These are phyloP conservation scores for Aspergillus sp. DNA, from an alignment of 2,329 filamentous ascomycete genomes.

Conservation along the genomic window DNA sequence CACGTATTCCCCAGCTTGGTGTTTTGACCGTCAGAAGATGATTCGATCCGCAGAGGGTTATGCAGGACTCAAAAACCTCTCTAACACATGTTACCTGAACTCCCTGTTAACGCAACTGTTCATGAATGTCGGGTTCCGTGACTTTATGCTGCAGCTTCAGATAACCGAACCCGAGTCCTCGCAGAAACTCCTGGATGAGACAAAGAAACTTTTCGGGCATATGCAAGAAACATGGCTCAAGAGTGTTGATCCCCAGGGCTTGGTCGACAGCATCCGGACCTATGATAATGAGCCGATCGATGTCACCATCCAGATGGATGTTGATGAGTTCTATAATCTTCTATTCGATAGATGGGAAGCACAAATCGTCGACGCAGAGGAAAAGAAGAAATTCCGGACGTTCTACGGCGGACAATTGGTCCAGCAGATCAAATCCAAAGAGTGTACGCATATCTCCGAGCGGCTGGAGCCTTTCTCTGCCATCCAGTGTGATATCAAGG, in stretches of 20 bases:
- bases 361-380: constrained; percentile 61
- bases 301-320: constrained; percentile 89
- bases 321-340: constrained; percentile 94
- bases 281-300: constrained; percentile 80
- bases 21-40: constrained; percentile 59
- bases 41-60: constrained; percentile 75
- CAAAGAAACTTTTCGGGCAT: constrained; percentile 72
- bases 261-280: constrained; percentile 70
- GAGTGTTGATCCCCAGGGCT: constrained; percentile 63
- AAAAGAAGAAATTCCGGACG: constrained; percentile 65
- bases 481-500: constrained; percentile 93
- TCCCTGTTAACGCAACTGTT: constrained; percentile 90
- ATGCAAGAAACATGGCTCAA: constrained; percentile 78
- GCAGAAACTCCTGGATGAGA: constrained; percentile 66
- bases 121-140: constrained; percentile 85
- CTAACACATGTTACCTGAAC: constrained; percentile 96
- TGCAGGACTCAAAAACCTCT: constrained; percentile 82
- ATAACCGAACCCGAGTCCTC: constrained; percentile 49
- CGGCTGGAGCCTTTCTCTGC: constrained; percentile 84
- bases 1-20: constrained; percentile 53
- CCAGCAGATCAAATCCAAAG: constrained; percentile 90
- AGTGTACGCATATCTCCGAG: constrained; percentile 90
- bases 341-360: constrained; percentile 87
- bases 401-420: constrained; percentile 91
- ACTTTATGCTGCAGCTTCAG: constrained; percentile 67